Base-by-base conservation (phyloP, 305 asterid genomes). In the Caryopteris hybrid region DNA sequence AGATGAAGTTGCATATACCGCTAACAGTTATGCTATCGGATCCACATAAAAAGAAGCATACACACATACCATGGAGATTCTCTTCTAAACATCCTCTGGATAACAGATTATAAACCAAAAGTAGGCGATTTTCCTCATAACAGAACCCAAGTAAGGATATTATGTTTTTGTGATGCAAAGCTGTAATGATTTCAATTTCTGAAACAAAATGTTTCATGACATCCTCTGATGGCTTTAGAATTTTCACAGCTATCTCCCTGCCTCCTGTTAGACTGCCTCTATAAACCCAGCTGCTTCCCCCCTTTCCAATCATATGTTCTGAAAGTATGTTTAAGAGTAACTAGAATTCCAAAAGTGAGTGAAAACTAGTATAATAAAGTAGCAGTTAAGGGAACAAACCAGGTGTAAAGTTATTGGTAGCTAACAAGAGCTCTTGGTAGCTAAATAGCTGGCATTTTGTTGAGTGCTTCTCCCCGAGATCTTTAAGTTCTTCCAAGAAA, bases 11-110 rank as follows among this genome's bases (percentile, higher is more conserved):
- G 57, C 47, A 62, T 14, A 53, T 33, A 9, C 61, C 45, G 45
- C 38, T 8, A 41, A 68, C 47, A 61, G 27, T 52, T 4, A 16
- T 58, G 61, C 36, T 10, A 22, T 50, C 9, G 12, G n/a, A 41
- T 69, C 54, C 70, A 46, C 34, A 67, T 36, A 45, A 65, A 11
- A 71, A 53, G 51, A 31, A 68, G 59, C 17, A 18, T 31, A 29
- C 8, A 18, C 18, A 66, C 41, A 8, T 80, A 90, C 95, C 84
- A 55, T 86, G 91, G 63, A 90, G 90, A 74, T 79, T 86, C 64
- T 84, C 88, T 81, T 90, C 97, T 72, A 90, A 76, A 82, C 91
- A 86, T 76, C 97, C 97, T 79, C 85, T 83, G 74, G 91, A 69
- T 71, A 90, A 70, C 67, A 90, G 84, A 79, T 90, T 79, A 77